These are phyloP conservation scores for Penicillium corylophilum DNA, from an alignment of 2,329 filamentous ascomycete genomes.

Conservation along the genomic window DNA sequence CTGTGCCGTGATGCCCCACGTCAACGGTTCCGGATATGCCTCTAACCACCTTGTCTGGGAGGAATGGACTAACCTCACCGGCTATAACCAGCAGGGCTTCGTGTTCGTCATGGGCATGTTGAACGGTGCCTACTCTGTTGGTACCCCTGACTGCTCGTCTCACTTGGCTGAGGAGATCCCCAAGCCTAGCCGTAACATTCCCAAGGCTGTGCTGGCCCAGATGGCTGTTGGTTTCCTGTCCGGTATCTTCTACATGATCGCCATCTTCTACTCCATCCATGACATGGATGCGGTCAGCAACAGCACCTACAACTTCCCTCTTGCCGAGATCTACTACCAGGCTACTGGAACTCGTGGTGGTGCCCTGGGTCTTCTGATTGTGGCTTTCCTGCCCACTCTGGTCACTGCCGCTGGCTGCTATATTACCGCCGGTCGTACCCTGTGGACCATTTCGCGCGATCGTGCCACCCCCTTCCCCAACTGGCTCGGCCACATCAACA, in stretches of 20 bases:
- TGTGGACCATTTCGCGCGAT: conserved; percentile 61
- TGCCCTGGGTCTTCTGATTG: conserved; percentile 58
- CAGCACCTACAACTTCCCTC: conserved; percentile 43
- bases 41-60: conserved; percentile 56
- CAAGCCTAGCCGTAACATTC: conserved; percentile 46
- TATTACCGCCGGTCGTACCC: conserved; percentile 60
- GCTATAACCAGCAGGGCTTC: conserved; percentile 54
- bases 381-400: conserved; percentile 56
- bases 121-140: conserved; percentile 69
- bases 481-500: conserved; percentile 56
- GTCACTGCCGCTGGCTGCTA: conserved; percentile 56
- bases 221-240: conserved; percentile 49
- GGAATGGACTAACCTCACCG: conserved; percentile 52
- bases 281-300: conserved; percentile 30
- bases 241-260: conserved; percentile 50
- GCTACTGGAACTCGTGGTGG: conserved; percentile 51
- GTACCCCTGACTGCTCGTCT: conserved; percentile 63
- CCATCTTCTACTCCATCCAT: conserved; percentile 53
- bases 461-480: conserved; percentile 58
- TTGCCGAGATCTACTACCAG: conserved; percentile 51
- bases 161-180: conserved; percentile 67
- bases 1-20: conserved; percentile 54
- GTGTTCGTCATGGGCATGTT: conserved; percentile 65
- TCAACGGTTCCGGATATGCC: conserved; percentile 44
- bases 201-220: conserved; percentile 52